Evolutionary conservation across 352 stramenopile species (phyloP).

Genomic region (Pythium guiyangense): DNA sequence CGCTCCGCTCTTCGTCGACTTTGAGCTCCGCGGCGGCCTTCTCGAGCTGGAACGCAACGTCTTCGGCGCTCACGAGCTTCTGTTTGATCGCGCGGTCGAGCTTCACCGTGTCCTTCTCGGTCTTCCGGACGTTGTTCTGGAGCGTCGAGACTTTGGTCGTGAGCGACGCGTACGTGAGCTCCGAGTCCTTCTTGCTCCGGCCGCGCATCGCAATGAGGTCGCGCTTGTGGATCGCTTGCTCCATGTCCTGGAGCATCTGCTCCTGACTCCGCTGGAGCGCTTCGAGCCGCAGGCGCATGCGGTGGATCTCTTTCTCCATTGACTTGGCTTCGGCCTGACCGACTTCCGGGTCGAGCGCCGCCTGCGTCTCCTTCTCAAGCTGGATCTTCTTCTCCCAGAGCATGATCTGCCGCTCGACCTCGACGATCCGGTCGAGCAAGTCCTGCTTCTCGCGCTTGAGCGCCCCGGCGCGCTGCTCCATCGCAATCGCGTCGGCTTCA

Average conservation of each 20-base stretch:
- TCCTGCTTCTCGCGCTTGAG: slow-evolving; percentile 85
- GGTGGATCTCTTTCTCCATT: slow-evolving; percentile 96
- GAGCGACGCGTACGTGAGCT: slow-evolving; percentile 80
- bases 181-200: slow-evolving; percentile 70
- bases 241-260: slow-evolving; percentile 93
- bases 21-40: slow-evolving; percentile 79
- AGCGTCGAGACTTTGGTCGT: slow-evolving; percentile 83
- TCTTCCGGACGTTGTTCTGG: slow-evolving; percentile 68
- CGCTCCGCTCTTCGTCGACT: slow-evolving; percentile 61
- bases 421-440: slow-evolving; percentile 87
- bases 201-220: slow-evolving; percentile 90
- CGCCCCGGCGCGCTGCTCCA: slow-evolving; percentile 67
- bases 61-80: slow-evolving; percentile 53
- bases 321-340: slow-evolving; percentile 86
- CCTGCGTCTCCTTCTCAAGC: slow-evolving; percentile 94
- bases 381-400: slow-evolving; percentile 97
- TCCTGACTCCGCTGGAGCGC: slow-evolving; percentile 90
- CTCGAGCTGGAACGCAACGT: slow-evolving; percentile 72
- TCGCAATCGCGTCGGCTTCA: slow-evolving; percentile 63
- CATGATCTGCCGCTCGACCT: slow-evolving; percentile 91
- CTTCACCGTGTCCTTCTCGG: slow-evolving; percentile 49
- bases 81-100: slow-evolving; percentile 68
- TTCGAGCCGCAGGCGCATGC: slow-evolving; percentile 92
- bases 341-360: slow-evolving; percentile 89
- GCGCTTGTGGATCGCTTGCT: slow-evolving; percentile 91